Percentiles rank a stretch among this genome's conserved stretches.
phyloP scores from a whole-genome alignment of 768 basidiomycete species.

The Dioszegia hungarica region DNA sequence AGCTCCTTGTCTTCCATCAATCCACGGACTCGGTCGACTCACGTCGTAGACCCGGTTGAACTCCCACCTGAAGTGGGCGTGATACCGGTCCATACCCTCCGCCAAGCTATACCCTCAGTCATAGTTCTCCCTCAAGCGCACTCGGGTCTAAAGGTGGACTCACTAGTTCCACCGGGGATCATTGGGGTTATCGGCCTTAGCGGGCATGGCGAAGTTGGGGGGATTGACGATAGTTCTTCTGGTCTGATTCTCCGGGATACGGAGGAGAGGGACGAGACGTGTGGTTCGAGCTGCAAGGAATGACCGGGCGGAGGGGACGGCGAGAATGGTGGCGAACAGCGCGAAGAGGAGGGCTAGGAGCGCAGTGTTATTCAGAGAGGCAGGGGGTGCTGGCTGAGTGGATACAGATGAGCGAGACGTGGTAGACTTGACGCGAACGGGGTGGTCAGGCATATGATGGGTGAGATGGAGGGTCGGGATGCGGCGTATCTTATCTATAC shows the following conservation, averaged over 20 bases:
- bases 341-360: not conserved
- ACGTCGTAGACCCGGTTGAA: constrained; percentile 41
- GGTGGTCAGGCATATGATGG: too few species aligned
- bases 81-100: constrained; percentile 38
- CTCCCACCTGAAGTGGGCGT: constrained; percentile 40
- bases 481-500: too few species aligned
- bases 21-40: constrained; percentile 9
- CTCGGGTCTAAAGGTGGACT: not conserved
- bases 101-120: constrained; percentile 30
- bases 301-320: not conserved
- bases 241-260: not conserved
- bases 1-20: not conserved
- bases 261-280: not conserved
- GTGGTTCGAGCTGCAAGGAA: not conserved
- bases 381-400: not conserved
- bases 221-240: not conserved
- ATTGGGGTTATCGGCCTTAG: not conserved
- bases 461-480: too few species aligned
- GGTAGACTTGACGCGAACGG: too few species aligned
- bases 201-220: constrained; percentile 3
- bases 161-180: constrained; percentile 11
- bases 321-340: constrained; percentile 6
- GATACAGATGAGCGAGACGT: too few species aligned
- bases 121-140: not conserved
- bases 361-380: not conserved